Evolutionary conservation across 2,329 filamentous ascomycete genomes (phyloP).

Genomic region (Penicillium sp.): DNA sequence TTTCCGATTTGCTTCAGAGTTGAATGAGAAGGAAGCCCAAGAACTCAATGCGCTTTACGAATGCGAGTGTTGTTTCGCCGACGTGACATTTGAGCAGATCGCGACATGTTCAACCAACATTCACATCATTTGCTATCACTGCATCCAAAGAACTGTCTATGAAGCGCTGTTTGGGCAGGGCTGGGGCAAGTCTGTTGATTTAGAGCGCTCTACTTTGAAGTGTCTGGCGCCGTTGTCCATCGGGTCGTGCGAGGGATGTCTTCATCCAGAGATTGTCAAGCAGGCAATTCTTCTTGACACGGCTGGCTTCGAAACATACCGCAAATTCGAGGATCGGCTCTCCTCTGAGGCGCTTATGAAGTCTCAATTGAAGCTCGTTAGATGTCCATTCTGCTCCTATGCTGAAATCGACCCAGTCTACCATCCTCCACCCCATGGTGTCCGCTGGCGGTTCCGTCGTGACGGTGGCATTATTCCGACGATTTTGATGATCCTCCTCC

Average conservation of each 20-base stretch:
- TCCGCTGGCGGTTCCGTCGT: conserved; percentile 58
- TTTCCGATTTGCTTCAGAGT: conserved; percentile 39
- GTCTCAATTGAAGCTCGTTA: conserved; percentile 71
- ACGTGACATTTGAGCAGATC: conserved; percentile 51
- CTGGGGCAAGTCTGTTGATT: conserved; percentile 78
- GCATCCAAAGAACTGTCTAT: conserved; percentile 75
- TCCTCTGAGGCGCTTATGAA: conserved; percentile 73
- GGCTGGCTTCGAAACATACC: conserved; percentile 69
- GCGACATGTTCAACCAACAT: conserved; percentile 44
- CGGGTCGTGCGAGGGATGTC: conserved; percentile 69
- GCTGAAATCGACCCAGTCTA: conserved; percentile 82
- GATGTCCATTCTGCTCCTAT: conserved; percentile 89
- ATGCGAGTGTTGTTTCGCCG: conserved; percentile 51
- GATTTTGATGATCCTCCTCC: conserved; percentile 48
- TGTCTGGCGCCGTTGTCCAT: conserved; percentile 75
- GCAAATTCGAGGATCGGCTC: conserved; percentile 75
- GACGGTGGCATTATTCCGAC: conserved; percentile 54
- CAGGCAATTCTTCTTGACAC: conserved; percentile 70
- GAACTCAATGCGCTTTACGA: conserved; percentile 46
- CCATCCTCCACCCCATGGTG: conserved; percentile 54
- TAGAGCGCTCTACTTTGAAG: conserved; percentile 69
- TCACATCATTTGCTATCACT: conserved; percentile 62
- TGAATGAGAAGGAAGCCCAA: conserved; percentile 47
- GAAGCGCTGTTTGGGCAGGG: conserved; percentile 93
- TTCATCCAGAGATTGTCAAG: conserved; percentile 68